A percentile compares a stretch with the other conserved stretches of the same genome.
Conservation (phyloP, 140 eudicot species). For the Stevia rebaudiana region DNA sequence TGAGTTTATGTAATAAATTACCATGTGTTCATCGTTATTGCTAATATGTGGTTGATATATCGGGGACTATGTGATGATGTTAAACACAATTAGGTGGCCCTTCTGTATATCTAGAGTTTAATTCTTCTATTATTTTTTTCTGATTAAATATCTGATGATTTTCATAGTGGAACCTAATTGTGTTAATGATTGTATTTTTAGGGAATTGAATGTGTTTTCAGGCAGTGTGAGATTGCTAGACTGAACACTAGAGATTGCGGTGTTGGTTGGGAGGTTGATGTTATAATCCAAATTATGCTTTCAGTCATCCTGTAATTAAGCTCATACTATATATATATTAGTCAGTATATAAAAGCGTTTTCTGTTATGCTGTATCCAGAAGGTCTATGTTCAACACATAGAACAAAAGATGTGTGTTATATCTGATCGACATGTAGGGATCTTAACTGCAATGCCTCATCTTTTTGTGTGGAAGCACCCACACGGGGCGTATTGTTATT, state of each 20-base stretch:
- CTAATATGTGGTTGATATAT: too few relatives aligned
- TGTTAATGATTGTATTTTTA: conserved; percentile 12
- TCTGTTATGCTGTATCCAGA: not conserved
- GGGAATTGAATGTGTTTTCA: conserved; percentile 68
- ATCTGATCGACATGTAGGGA: too few relatives aligned
- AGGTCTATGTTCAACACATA: not conserved
- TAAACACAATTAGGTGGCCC: not conserved
- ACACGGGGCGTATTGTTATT: not conserved
- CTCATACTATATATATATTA: not conserved
- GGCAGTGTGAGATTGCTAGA: conserved; percentile 66
- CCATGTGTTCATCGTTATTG: too few relatives aligned
- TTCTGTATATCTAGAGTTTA: not conserved
- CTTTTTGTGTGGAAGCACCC: too few relatives aligned
- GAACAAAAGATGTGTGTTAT: too few relatives aligned
- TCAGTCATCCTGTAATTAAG: conserved; percentile 84
- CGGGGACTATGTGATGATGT: too few relatives aligned
- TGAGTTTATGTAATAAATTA: too few relatives aligned
- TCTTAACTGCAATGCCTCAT: too few relatives aligned
- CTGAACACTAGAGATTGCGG: conserved; percentile 81
- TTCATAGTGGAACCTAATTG: not conserved
- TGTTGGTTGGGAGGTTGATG: conserved; percentile 64
- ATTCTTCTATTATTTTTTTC: not conserved
- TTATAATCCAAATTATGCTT: conserved; percentile 50
- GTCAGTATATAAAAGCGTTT: not conserved
- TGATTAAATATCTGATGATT: conserved; percentile 6